Conservation (phyloP, 2,329 filamentous ascomycete genomes). For the Onygena corvina region DNA sequence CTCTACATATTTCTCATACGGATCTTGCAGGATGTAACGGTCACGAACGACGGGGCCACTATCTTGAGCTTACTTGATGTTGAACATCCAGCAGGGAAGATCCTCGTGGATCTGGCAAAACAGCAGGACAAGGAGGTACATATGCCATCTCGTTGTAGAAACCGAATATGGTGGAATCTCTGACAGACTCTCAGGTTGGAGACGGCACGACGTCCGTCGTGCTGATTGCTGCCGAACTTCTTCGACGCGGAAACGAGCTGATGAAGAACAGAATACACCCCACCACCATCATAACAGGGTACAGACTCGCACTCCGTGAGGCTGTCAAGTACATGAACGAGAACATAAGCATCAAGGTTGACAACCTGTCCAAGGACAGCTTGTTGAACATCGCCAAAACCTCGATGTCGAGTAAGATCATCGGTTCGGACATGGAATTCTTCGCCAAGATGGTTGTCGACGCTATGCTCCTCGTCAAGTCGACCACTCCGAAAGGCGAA, state of each 20-base stretch:
- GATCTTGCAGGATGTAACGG: slow-evolving; percentile 68
- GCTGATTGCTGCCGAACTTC: slow-evolving; percentile 87
- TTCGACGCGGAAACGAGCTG: slow-evolving; percentile 88
- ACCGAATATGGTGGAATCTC: neutral
- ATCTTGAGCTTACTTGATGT: slow-evolving; percentile 92
- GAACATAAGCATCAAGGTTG: slow-evolving; percentile 92
- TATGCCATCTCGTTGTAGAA: neutral
- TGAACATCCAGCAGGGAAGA: slow-evolving; percentile 96
- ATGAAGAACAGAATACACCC: slow-evolving; percentile 99
- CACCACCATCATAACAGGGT: slow-evolving; percentile 97
- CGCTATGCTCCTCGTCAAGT: slow-evolving; percentile 88
- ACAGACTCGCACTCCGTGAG: slow-evolving; percentile 86
- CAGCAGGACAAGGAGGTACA: slow-evolving; percentile 86
- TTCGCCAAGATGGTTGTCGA: slow-evolving; percentile 97
- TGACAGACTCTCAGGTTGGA: slow-evolving; percentile 48
- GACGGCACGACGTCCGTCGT: slow-evolving; percentile 98
- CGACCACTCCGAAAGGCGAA: slow-evolving; percentile 79
- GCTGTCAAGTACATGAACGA: slow-evolving; percentile 98
- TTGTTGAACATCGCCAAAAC: slow-evolving; percentile 94
- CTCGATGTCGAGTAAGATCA: slow-evolving; percentile 99
- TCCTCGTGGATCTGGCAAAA: slow-evolving; percentile 90
- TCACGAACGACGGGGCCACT: slow-evolving; percentile 96
- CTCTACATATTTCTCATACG: slow-evolving; percentile 19
- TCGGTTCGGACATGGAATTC: slow-evolving; percentile 89
- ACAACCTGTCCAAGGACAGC: slow-evolving; percentile 77